Conservation (phyloP, 2,329 filamentous ascomycete species). For the Fusarium circinatum region DNA sequence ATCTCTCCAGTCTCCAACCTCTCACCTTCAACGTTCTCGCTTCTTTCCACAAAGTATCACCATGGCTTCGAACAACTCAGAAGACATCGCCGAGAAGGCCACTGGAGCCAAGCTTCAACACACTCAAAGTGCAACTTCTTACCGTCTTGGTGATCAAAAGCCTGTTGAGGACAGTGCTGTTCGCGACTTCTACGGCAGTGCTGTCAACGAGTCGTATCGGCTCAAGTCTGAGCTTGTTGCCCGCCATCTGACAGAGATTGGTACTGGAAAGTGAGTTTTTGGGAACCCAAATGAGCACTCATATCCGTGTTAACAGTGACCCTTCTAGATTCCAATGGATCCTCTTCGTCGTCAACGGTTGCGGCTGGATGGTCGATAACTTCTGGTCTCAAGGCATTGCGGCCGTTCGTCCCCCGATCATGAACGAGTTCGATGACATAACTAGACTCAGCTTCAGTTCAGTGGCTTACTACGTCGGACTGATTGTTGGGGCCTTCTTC, state of each 20-base stretch:
- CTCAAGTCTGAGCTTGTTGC: conserved; percentile 2
- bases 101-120: neutral
- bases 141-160: neutral
- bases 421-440: conserved; percentile 49
- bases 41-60: neutral
- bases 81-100: neutral
- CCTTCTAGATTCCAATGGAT: conserved; percentile 52
- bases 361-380: conserved; percentile 54
- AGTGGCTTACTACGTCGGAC: conserved; percentile 53
- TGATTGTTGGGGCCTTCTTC: conserved; percentile 58
- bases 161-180: neutral
- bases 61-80: neutral
- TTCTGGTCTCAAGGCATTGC: conserved; percentile 52
- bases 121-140: neutral
- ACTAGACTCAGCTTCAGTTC: conserved; percentile 46
- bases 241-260: neutral
- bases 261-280: neutral
- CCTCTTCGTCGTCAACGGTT: conserved; percentile 58
- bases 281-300: rapidly evolving
- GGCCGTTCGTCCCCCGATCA: conserved; percentile 47
- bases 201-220: conserved; percentile 4
- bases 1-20: neutral
- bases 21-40: neutral
- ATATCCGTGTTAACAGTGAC: neutral
- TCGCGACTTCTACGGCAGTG: neutral